Conservation (phyloP, 192 early-diverging fungal species). For the Allomyces arbusculus region DNA sequence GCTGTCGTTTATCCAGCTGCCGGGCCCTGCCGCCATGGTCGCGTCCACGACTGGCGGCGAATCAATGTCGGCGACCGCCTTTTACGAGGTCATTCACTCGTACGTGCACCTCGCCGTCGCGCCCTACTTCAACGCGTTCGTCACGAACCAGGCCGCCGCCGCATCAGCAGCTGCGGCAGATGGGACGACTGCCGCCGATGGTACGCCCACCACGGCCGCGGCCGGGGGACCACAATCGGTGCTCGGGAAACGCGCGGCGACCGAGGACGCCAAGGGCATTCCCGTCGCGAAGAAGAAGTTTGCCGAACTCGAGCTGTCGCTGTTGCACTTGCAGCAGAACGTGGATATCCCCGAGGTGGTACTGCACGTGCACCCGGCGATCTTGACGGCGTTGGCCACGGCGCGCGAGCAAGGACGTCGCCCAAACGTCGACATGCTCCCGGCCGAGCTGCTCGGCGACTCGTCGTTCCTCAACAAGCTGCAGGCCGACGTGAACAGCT, state of each 20-base stretch:
- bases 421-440: conserved; percentile 53
- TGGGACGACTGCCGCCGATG: conserved; percentile 18
- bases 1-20: conserved; percentile 78
- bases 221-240: neutral
- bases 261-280: conserved; percentile 40
- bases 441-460: conserved; percentile 47
- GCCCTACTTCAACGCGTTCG: conserved; percentile 92
- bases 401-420: conserved; percentile 32
- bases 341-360: conserved; percentile 88
- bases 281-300: conserved; percentile 97
- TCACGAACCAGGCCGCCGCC: conserved; percentile 38
- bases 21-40: conserved; percentile 31
- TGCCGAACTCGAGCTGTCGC: conserved; percentile 85
- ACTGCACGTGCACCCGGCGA: conserved; percentile 67
- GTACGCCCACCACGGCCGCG: neutral
- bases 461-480: conserved; percentile 80
- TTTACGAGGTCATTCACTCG: conserved; percentile 76
- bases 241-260: neutral
- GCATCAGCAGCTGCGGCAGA: conserved; percentile 3
- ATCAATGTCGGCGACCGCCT: conserved; percentile 19
- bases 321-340: conserved; percentile 91
- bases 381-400: conserved; percentile 21
- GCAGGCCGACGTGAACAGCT: conserved; percentile 86
- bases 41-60: neutral
- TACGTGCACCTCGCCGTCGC: conserved; percentile 83